Percentiles rank a stretch among this genome's conserved stretches.
phyloP scores from a whole-genome alignment of 352 stramenopile species.

The Phytopythium oedochilum region DNA sequence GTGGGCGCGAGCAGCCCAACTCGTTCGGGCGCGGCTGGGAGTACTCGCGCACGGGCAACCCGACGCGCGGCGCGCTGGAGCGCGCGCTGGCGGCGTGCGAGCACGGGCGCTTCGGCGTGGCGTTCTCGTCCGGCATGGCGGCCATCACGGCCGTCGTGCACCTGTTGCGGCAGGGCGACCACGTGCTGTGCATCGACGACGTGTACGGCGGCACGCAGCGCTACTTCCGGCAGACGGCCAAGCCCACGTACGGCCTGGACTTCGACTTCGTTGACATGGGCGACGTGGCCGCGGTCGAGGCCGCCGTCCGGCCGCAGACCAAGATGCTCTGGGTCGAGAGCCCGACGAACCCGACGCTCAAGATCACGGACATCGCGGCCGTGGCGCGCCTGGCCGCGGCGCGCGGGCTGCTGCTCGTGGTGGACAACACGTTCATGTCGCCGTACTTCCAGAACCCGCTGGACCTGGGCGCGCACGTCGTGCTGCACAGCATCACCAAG shows the following conservation, averaged over 20 bases:
- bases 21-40: conserved; percentile 95
- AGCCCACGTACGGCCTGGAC: conserved; percentile 88
- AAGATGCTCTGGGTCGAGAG: conserved; percentile 94
- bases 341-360: conserved; percentile 94
- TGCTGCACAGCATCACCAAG: conserved; percentile 94
- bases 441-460: conserved; percentile 93
- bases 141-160: conserved; percentile 88
- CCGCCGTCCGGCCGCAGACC: conserved; percentile 84
- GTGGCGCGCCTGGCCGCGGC: conserved; percentile 89
- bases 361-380: conserved; percentile 92
- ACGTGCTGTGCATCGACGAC: conserved; percentile 94
- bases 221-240: conserved; percentile 91
- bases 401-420: conserved; percentile 85
- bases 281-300: conserved; percentile 77
- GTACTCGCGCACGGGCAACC: conserved; percentile 95
- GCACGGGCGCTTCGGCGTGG: conserved; percentile 86
- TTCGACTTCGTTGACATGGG: conserved; percentile 94
- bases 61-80: conserved; percentile 94
- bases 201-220: conserved; percentile 95
- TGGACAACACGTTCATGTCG: conserved; percentile 94
- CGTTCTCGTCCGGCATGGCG: conserved; percentile 89
- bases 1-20: conserved; percentile 70
- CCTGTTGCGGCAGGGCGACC: conserved; percentile 89
- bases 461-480: conserved; percentile 89
- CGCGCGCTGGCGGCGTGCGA: conserved; percentile 90